A percentile compares a stretch with the other conserved stretches of the same genome.
Evolutionary conservation across 306 rosid species (phyloP).

Genomic region (Abrus pulchellus): DNA sequence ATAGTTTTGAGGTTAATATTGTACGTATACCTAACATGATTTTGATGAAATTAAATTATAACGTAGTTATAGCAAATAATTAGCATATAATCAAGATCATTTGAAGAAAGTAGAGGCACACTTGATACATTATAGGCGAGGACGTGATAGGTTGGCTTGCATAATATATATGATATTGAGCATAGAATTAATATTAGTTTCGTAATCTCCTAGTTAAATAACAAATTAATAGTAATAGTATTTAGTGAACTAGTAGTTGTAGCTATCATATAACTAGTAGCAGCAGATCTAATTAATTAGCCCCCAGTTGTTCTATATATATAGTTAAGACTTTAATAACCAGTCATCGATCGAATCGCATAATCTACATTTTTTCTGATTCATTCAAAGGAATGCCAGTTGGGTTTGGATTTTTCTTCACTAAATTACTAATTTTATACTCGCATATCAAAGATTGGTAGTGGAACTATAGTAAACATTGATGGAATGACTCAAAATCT

Average conservation of each 20-base stretch:
- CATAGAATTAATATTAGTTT: slow-evolving; percentile 31
- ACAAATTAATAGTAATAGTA: background rate
- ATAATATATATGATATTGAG: slow-evolving; percentile 11
- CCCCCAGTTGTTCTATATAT: slow-evolving; percentile 44
- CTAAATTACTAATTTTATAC: slow-evolving; percentile 40
- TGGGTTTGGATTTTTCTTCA: slow-evolving; percentile 56
- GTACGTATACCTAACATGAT: background rate
- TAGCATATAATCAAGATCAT: background rate
- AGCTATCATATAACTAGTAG: background rate
- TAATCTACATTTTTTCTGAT: slow-evolving; percentile 61
- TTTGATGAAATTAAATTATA: slow-evolving; percentile 28
- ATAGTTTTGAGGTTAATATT: background rate
- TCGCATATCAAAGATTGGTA: slow-evolving; percentile 46
- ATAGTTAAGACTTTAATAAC: slow-evolving; percentile 44
- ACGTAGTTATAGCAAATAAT: background rate
- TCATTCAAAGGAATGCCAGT: slow-evolving; percentile 72
- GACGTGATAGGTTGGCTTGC: slow-evolving; percentile 7
- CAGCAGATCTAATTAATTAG: slow-evolving; percentile 33
- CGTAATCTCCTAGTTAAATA: slow-evolving; percentile 21
- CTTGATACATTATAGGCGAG: background rate
- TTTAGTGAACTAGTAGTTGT: slow-evolving; percentile 23
- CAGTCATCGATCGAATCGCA: slow-evolving; percentile 58
- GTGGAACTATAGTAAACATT: slow-evolving; percentile 25
- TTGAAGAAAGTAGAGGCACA: background rate
- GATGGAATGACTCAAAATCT: slow-evolving; percentile 44